Conservation (phyloP, 495 filamentous ascomycete genomes). For the Lophium mytilinum region DNA sequence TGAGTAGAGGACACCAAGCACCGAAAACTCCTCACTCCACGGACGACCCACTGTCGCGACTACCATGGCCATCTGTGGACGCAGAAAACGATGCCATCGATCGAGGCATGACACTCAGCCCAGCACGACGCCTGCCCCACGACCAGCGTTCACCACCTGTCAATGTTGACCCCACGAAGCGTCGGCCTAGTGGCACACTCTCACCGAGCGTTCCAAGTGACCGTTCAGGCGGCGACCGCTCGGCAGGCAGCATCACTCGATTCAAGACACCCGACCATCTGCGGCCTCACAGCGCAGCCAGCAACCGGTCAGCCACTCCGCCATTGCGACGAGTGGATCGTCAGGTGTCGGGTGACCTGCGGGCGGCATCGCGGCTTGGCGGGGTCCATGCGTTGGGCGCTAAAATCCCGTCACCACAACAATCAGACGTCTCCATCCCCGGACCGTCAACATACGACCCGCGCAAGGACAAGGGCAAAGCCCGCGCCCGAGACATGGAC, state of each 20-base stretch:
- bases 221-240: slow-evolving; percentile 30
- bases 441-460: slow-evolving; percentile 62
- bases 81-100: slow-evolving; percentile 36
- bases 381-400: slow-evolving; percentile 19
- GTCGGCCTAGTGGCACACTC: slow-evolving; percentile 24
- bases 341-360: slow-evolving; percentile 70
- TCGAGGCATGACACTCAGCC: slow-evolving; percentile 17
- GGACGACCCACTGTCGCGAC: slow-evolving; percentile 44
- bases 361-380: slow-evolving; percentile 53
- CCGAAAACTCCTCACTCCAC: slow-evolving; percentile 36
- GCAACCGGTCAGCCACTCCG: slow-evolving; percentile 49
- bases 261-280: slow-evolving; percentile 49
- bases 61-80: slow-evolving; percentile 42
- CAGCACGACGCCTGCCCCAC: slow-evolving; percentile 22
- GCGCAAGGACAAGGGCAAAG: slow-evolving; percentile 79
- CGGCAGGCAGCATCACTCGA: slow-evolving; percentile 37
- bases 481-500: slow-evolving; percentile 73
- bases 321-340: slow-evolving; percentile 65
- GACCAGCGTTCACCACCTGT: slow-evolving; percentile 25
- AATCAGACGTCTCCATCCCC: slow-evolving; percentile 27
- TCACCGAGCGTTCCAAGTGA: slow-evolving; percentile 37
- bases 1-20: background rate
- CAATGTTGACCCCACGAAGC: slow-evolving; percentile 26
- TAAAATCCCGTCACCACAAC: slow-evolving; percentile 20
- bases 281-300: slow-evolving; percentile 53